Base-by-base conservation (phyloP, 73 alveolate species). In the Paramecium tetraurelia region DNA sequence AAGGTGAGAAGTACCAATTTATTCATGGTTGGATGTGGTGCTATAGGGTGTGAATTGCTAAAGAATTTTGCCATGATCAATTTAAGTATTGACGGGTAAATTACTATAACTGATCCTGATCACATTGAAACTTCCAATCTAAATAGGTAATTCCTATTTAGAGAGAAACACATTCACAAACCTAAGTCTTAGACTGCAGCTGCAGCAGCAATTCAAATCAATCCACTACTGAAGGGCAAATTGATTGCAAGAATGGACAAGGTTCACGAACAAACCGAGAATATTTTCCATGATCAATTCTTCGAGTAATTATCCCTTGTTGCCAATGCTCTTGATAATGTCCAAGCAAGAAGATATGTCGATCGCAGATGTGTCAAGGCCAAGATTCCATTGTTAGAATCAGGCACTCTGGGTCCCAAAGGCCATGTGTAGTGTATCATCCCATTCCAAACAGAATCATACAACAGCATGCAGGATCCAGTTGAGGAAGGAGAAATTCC, bases 321-420 rank as follows among this genome's bases (percentile, higher is more conserved):
- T 0, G 96, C 99, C 22, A 97, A 97, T 92, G 99, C 99, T 53
- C 95, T 97, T 53, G 99, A 97, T 95, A 97, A 97, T 89, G 97
- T 97, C 12, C 94, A 95, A 71, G 99, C 99, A 2, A 97, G 99
- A 93, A 86, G 98, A 90, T 97, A 95, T 90, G 97, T 97, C 53
- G 99, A 97, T 89, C 68, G 96, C 10, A 92, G 98, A 85, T 97
- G 99, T 70, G 99, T 97, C 1, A 77, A 93, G 24, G 93, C 95
- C 43, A 85, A 98, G 38, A 93, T 85, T 27, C 97, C 99, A 20
- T 85, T 97, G 43, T 85, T 97, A 48, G 99, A 97, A 88, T 95
- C 98, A 58, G 99, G 99, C 4, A 97, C 99, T 24, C 95, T 97
- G 31, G 99, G 99, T n/a, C 99, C 99, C 10, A 97, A 97, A 72